Conservation (phyloP, 768 basidiomycete species). For the Hericium coralloides region DNA sequence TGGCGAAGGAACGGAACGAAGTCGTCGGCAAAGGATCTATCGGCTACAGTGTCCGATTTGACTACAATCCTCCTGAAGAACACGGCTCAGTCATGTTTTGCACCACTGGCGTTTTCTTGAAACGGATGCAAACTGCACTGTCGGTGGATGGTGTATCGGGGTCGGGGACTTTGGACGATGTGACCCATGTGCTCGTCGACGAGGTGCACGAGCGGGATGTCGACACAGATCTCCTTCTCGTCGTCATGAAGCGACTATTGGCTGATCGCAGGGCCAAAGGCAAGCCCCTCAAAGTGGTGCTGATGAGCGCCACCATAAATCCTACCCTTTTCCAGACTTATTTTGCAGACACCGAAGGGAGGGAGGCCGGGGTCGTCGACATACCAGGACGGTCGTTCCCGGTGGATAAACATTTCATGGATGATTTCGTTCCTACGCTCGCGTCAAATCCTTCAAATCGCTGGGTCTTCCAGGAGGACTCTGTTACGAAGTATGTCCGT, state of each 20-base stretch:
- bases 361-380: constrained; percentile 62
- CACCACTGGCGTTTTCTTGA: constrained; percentile 87
- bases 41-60: constrained; percentile 92
- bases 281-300: constrained; percentile 73
- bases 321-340: constrained; percentile 83
- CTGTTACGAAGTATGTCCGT: constrained; percentile 60
- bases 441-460: constrained; percentile 25
- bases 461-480: constrained; percentile 68
- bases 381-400: constrained; percentile 91
- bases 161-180: constrained; percentile 44
- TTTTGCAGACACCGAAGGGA: constrained; percentile 56
- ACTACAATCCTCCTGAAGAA: constrained; percentile 65
- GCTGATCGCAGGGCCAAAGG: constrained; percentile 61
- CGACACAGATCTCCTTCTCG: constrained; percentile 84
- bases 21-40: constrained; percentile 52
- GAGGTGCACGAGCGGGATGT: constrained; percentile 96
- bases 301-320: constrained; percentile 97
- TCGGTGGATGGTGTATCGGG: constrained; percentile 31
- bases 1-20: constrained; percentile 83
- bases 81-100: constrained; percentile 88
- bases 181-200: constrained; percentile 89
- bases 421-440: constrained; percentile 59
- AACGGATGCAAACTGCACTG: constrained; percentile 71
- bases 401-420: constrained; percentile 72
- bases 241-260: constrained; percentile 79